Conservation (phyloP, 2,329 filamentous ascomycete species). For the Neurospora crassa region DNA sequence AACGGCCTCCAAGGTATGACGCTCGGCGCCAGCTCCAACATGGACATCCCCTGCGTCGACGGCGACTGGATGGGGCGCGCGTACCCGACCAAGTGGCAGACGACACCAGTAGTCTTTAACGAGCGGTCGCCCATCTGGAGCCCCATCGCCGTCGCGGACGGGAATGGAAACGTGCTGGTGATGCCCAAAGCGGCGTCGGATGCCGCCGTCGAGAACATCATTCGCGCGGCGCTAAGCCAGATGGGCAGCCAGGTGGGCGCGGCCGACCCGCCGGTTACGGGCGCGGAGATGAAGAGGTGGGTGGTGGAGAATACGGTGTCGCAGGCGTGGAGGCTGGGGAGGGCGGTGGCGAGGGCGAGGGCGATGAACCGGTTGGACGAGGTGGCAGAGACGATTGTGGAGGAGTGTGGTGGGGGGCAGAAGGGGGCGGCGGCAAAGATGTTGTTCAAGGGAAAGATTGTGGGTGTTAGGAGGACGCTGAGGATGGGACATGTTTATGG, state of each 20-base stretch:
- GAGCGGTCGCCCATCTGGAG: conserved; percentile 35
- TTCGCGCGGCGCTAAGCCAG: conserved; percentile 41
- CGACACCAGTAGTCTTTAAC: conserved; percentile 41
- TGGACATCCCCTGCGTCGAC: conserved; percentile 42
- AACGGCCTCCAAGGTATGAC: conserved; percentile 53
- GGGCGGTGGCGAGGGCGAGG: conserved; percentile 44
- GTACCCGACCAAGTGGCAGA: conserved; percentile 46
- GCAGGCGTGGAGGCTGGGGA: conserved; percentile 49
- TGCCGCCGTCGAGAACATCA: conserved; percentile 36
- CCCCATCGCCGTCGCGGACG: conserved; percentile 39
- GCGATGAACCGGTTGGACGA: conserved; percentile 38
- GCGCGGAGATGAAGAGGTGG: conserved; percentile 39
- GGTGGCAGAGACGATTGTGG: conserved; percentile 48
- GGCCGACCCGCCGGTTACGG: conserved; percentile 39
- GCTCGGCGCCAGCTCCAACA: conserved; percentile 41
- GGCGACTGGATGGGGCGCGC: conserved; percentile 49
- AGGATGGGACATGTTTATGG: conserved; percentile 51
- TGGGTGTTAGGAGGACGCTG: conserved; percentile 46
- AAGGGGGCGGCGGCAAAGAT: conserved; percentile 26
- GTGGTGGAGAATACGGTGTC: conserved; percentile 43
- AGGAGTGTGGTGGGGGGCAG: conserved; percentile 33
- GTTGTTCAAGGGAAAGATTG: conserved; percentile 55
- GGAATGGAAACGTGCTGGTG: conserved; percentile 39
- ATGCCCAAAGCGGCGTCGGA: conserved; percentile 40
- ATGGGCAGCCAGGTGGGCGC: conserved; percentile 45